phyloP scores from a whole-genome alignment of 176 grass and related monocot species.

The Triticum aestivum region IWGSC_CS_RefSeq_v2.1 NC_057806.1:478493657-478494156 shows the following conservation, averaged over 20 bases:
- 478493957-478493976: slow-evolving; percentile 50
- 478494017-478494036: slow-evolving; percentile 52
- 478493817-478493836: slow-evolving; percentile 54
- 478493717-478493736: slow-evolving; percentile 63
- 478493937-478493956: slow-evolving; percentile 64
- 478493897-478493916: slow-evolving; percentile 32
- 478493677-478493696: not conserved
- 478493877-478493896: slow-evolving; percentile 25
- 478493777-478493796: slow-evolving; percentile 49
- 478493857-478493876: slow-evolving; percentile 50
- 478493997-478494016: slow-evolving; percentile 31
- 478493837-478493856: slow-evolving; percentile 93
- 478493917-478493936: slow-evolving; percentile 88
- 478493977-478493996: slow-evolving; percentile 24
- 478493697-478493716: slow-evolving; percentile 47
- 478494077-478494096: not conserved
- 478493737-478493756: slow-evolving; percentile 45
- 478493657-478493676: not conserved
- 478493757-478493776: slow-evolving; percentile 55
- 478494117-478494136: not conserved
- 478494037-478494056: slow-evolving; percentile 69
- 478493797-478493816: slow-evolving; percentile 11
- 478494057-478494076: slow-evolving; percentile 60
- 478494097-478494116: not conserved
- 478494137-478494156: slow-evolving; percentile 37